Conservation (phyloP, 768 basidiomycete genomes). For the Cyclocybe aegerita region DNA sequence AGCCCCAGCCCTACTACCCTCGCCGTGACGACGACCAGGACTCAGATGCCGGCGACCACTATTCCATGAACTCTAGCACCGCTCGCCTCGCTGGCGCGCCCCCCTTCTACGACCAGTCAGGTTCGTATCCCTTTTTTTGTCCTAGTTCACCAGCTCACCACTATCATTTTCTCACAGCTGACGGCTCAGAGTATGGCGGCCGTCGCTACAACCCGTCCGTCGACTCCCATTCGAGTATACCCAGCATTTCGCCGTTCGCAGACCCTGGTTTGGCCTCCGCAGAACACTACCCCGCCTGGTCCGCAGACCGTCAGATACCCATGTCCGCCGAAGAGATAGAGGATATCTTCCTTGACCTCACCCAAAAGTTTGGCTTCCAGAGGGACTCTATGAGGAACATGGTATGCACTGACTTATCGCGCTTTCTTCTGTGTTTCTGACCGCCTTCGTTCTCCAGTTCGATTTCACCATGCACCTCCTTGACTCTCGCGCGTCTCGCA, state of each 20-base stretch:
- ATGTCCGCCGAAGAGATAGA: slow-evolving; percentile 98
- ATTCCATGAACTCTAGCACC: slow-evolving; percentile 52
- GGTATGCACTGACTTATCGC: slow-evolving; percentile 40
- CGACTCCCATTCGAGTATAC: slow-evolving; percentile 59
- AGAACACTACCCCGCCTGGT: slow-evolving; percentile 95
- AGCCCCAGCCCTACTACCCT: slow-evolving; percentile 30
- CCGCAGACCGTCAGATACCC: slow-evolving; percentile 88
- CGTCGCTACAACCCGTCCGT: slow-evolving; percentile 58
- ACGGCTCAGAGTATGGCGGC: slow-evolving; percentile 31
- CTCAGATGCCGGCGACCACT: slow-evolving; percentile 53
- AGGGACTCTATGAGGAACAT: slow-evolving; percentile 95
- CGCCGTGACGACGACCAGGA: slow-evolving; percentile 45
- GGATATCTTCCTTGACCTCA: slow-evolving; percentile 96
- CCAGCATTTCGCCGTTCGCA: slow-evolving; percentile 57
- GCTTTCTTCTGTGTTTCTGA: slow-evolving; percentile 3
- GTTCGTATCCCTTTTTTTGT: background rate
- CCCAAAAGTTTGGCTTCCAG: slow-evolving; percentile 99
- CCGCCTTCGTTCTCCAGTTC: slow-evolving; percentile 50
- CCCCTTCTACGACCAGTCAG: slow-evolving; percentile 37
- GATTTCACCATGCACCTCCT: slow-evolving; percentile 98
- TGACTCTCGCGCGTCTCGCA: slow-evolving; percentile 96
- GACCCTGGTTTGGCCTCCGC: slow-evolving; percentile 49
- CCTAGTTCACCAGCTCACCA: slow-evolving; percentile 2
- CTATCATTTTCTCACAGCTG: slow-evolving; percentile 16
- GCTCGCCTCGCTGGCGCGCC: slow-evolving; percentile 52